Base-by-base conservation (phyloP, 2,329 filamentous ascomycete species). In the Nemania sp. region DNA sequence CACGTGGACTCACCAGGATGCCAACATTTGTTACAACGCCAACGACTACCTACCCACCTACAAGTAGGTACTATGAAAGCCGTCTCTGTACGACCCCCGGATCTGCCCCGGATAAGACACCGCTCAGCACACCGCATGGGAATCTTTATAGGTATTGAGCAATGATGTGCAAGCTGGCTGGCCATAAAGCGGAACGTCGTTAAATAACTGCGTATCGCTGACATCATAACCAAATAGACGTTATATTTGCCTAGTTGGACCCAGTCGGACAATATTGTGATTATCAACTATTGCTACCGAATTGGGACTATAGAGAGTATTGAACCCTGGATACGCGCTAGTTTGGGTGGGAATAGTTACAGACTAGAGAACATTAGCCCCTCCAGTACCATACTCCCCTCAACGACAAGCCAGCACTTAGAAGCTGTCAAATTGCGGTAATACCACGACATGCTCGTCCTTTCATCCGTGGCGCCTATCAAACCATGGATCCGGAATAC, bases 401-500 rank as follows among this genome's bases (percentile, higher is more conserved):
- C 32, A 8, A 27, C 13, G 7, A 35, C 10, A 32, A 67, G 13
- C 32, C 29, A 24, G 41, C 27, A 49, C 54, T 54, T 29, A 6
- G 18, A 22, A 41, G 24, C 11, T 32, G 22, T 15, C 45, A 53
- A 38, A 47, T 47, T 53, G 26, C 26, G 38, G n/a, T 35, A 38
- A 26, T 45, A 24, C 47, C 22, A 22, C 13, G n/a, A 54, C 20
- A 18, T 27, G 18, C 45, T 11, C 2, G 52, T 29, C 5, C 43
- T 11, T 52, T 56, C 15, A 32, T 29, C 24, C 49, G 29, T 22
- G 26, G 38, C 26, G 27, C 22, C 20, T 29, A 26, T 35, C 26
- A 24, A 66, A 49, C 53, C 38, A 47, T 3, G 27, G 58, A n/a
- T 43, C 27, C 24, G 22, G 62, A 24, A 35, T 13, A 38, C 57